phyloP scores from a whole-genome alignment of 768 basidiomycete genomes.

The Mycena crocata region DNA sequence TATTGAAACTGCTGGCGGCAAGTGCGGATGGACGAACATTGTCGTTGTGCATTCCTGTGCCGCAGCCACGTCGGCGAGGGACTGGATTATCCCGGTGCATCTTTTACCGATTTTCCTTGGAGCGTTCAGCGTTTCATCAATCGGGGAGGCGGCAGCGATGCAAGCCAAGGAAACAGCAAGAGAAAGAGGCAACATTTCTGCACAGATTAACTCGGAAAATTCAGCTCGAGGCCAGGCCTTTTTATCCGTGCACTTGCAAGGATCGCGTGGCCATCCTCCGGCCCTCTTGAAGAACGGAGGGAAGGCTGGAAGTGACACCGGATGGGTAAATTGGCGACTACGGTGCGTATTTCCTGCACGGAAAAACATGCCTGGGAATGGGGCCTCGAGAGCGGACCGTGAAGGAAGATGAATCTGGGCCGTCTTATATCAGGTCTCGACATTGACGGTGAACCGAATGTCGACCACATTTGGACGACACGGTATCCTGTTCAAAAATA shows the following conservation, averaged over 20 bases:
- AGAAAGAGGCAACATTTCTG: conserved; percentile 10
- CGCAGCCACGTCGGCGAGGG: conserved; percentile 26
- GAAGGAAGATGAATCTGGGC: not conserved
- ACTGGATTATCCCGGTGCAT: conserved; percentile 23
- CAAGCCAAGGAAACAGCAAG: conserved; percentile 15
- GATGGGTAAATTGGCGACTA: not conserved
- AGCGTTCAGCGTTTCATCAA: not conserved
- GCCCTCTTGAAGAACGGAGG: not conserved
- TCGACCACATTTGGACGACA: not conserved
- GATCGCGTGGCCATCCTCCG: conserved; percentile 4
- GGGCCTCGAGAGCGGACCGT: not conserved
- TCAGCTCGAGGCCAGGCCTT: not conserved
- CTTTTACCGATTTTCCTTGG: conserved; percentile 23
- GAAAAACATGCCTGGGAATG: conserved; percentile 11
- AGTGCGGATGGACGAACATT: conserved; percentile 1
- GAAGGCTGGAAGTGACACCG: conserved; percentile 1
- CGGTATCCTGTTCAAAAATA: not conserved
- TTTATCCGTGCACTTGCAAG: not conserved
- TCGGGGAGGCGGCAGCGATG: not conserved
- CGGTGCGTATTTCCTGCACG: conserved; percentile 1
- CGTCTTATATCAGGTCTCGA: not conserved
- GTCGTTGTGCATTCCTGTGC: conserved; percentile 19
- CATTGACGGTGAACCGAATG: not conserved
- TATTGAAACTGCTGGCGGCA: not conserved
- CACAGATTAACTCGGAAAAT: not conserved